Evolutionary conservation across 75 land plant genomes (phyloP), one percentile per base, ranked within the genome.

Genomic region (Cupressus sempervirens): DNA sequence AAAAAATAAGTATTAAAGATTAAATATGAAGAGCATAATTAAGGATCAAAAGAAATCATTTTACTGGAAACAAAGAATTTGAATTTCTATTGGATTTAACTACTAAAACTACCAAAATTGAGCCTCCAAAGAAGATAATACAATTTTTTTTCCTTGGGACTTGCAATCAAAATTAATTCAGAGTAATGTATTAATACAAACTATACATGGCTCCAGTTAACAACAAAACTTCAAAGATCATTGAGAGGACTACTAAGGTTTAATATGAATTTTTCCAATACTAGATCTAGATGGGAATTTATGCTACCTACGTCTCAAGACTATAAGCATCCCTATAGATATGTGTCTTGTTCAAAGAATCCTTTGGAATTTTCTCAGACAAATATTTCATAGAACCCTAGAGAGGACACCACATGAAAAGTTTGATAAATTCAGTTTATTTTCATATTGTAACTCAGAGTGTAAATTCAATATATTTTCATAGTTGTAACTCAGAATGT

Each of bases 341-440:
- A 70, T 93, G 93, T 16, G 90, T 91, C 86, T 93, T 96, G 86
- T 89, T 93, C 32, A 93, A 86, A 30, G 92, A 90, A 86, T 94
- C 98, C 81, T 91, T 96, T 50, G 99, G 94, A 46, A 97, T 92
- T 87, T 92, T 96, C 87, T 96, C 96, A 15, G 94, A 88, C 4
- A 97, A 91, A 88, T 90, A 94, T 85, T 96, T 97, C 96, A 93
- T 94, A 12, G 96, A 86, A 65, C 99, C 99, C 94, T 94, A 94
- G 35, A 90, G 86, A 54, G 98, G 94, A 41, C 88, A 86, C 99
- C 96, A 93, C 85, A 89, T 52, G 72, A 48, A 16, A 54, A 20
- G 67, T 35, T 26, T 26, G 65, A 53, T 8, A 38, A 53, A 20
- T 12, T 83, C 10, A 53, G n/a, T 34, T 4, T 20, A 68, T 82